phyloP scores from a whole-genome alignment of 495 filamentous ascomycete genomes.

The Collariella sp. region DNA sequence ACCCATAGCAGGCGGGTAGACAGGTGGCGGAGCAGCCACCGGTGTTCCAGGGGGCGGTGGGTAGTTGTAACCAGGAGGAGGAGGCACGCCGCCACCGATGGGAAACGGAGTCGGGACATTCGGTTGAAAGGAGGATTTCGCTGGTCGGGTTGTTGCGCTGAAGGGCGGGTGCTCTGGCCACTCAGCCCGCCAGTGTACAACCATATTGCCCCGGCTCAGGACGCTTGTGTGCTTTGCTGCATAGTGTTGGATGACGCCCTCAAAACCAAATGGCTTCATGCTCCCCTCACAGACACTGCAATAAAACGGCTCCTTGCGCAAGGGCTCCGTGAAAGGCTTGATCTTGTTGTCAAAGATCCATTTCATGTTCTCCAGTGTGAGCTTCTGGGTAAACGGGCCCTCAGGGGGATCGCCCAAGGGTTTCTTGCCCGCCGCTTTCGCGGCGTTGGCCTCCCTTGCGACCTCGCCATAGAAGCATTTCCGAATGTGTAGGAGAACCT shows the following conservation, averaged over 20 bases:
- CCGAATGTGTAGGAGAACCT: conserved; percentile 55
- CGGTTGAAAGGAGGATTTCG: conserved; percentile 17
- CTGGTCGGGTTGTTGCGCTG: conserved; percentile 43
- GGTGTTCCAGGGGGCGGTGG: conserved; percentile 8
- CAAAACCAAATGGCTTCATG: conserved; percentile 59
- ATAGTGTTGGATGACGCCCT: conserved; percentile 71
- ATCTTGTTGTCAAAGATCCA: conserved; percentile 72
- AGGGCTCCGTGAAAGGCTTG: conserved; percentile 52
- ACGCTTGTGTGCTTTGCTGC: conserved; percentile 66
- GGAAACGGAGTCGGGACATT: conserved; percentile 1
- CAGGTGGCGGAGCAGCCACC: conserved; percentile 14
- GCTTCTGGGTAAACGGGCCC: conserved; percentile 46
- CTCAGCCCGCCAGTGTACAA: conserved; percentile 68
- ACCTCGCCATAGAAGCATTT: conserved; percentile 53
- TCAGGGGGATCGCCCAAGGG: conserved; percentile 39
- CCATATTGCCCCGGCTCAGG: conserved; percentile 57
- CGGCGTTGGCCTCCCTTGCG: conserved; percentile 39
- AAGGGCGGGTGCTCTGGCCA: conserved; percentile 72
- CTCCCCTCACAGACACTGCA: conserved; percentile 59
- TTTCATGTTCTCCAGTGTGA: conserved; percentile 78
- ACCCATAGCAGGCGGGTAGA: conserved; percentile 32
- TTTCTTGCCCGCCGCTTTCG: conserved; percentile 35
- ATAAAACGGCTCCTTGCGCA: conserved; percentile 61
- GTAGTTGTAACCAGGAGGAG: conserved; percentile 29
- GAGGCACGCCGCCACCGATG: conserved; percentile 1